phyloP scores from a whole-genome alignment of 2,329 filamentous ascomycete species.

The Orbilia blumenaviensis region DNA sequence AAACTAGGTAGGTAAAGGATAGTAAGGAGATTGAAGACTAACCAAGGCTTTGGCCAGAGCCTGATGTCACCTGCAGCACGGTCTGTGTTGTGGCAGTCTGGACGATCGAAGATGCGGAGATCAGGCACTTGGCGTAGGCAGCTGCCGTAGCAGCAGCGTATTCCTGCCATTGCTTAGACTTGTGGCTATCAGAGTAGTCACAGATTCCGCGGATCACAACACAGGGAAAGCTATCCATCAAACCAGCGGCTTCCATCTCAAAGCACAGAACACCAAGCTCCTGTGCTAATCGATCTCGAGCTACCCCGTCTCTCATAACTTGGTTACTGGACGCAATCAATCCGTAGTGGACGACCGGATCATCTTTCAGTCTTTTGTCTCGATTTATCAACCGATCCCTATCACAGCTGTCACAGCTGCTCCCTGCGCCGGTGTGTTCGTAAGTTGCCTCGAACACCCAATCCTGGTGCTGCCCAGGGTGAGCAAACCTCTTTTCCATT shows the following conservation, averaged over 20 bases:
- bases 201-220: constrained; percentile 21
- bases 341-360: constrained; percentile 21
- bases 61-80: background rate
- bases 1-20: too few relatives aligned
- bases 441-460: constrained; percentile 2
- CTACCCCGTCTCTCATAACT: constrained; percentile 9
- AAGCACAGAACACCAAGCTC: constrained; percentile 13
- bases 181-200: constrained; percentile 25
- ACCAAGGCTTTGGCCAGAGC: background rate
- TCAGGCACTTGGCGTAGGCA: constrained; percentile 18
- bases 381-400: background rate
- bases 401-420: background rate
- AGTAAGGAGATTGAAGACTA: too few relatives aligned
- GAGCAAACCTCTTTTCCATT: constrained; percentile 2
- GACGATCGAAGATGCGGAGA: background rate
- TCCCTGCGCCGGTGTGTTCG: background rate
- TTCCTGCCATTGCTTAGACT: constrained; percentile 28
- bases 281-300: background rate
- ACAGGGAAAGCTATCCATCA: constrained; percentile 23
- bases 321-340: constrained; percentile 12
- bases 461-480: background rate
- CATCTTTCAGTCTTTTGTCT: background rate
- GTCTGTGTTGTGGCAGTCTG: constrained; percentile 1
- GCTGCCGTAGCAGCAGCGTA: constrained; percentile 16
- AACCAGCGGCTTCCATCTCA: constrained; percentile 27